Evolutionary conservation across 1,284 basidiomycete genomes (phyloP).

Genomic region (Anthracocystis panici-leucophaei): DNA sequence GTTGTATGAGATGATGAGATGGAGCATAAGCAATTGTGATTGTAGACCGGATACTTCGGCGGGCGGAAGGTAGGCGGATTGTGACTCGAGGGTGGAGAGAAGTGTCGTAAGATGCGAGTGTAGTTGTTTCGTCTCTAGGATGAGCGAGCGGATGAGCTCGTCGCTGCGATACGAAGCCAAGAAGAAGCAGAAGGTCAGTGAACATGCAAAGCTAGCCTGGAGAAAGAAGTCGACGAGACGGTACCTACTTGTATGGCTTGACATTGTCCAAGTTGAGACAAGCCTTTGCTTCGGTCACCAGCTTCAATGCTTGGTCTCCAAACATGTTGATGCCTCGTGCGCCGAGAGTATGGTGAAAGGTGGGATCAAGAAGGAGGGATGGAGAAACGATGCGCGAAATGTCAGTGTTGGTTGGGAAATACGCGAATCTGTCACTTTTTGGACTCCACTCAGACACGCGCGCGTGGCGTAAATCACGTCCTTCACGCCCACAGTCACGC

Average conservation of each 20-base stretch:
- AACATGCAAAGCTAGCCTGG: background rate
- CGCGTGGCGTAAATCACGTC: conserved; percentile 19
- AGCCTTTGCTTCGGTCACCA: conserved; percentile 85
- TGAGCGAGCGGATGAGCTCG: conserved; percentile 82
- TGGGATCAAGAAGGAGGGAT: conserved; percentile 1
- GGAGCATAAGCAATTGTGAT: conserved; percentile 83
- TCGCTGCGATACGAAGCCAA: conserved; percentile 71
- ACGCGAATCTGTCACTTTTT: conserved; percentile 14
- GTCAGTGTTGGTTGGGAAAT: background rate
- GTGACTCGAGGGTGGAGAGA: conserved; percentile 71
- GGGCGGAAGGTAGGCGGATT: conserved; percentile 53
- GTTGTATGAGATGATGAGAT: conserved; percentile 88
- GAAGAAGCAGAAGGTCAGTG: background rate
- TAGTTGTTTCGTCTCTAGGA: conserved; percentile 91
- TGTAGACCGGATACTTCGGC: conserved; percentile 71
- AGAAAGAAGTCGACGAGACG: background rate
- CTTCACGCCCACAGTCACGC: background rate
- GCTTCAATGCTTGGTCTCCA: conserved; percentile 85
- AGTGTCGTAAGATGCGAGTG: conserved; percentile 73
- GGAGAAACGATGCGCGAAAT: background rate
- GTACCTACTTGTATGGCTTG: conserved; percentile 82
- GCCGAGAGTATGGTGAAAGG: background rate
- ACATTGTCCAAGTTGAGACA: conserved; percentile 84
- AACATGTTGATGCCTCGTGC: conserved; percentile 71
- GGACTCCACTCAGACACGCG: conserved; percentile 9